phyloP scores from a whole-genome alignment of 2,329 filamentous ascomycete species.

The Teratosphaeria viscida region DNA sequence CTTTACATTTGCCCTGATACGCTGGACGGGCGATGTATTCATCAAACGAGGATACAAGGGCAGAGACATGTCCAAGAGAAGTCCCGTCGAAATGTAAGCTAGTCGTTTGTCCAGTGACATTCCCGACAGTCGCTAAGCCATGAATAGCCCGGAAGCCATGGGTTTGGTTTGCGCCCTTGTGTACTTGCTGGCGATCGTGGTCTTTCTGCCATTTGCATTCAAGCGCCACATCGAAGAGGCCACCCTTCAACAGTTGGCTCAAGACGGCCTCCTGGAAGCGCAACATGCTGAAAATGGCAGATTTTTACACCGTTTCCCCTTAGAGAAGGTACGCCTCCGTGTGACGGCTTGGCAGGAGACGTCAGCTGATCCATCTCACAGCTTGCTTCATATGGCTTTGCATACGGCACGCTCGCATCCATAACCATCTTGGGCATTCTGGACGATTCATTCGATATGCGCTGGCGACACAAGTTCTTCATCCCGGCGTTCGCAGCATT shows the following conservation, averaged over 20 bases:
- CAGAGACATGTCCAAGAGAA: conserved; percentile 72
- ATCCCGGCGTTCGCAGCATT: conserved; percentile 91
- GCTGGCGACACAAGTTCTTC: conserved; percentile 98
- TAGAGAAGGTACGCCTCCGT: conserved; percentile 61
- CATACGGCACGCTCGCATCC: conserved; percentile 82
- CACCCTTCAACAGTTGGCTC: conserved; percentile 85
- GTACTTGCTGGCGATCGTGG: conserved; percentile 77
- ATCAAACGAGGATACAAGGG: conserved; percentile 82
- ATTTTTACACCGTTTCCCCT: conserved; percentile 82
- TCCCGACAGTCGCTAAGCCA: conserved; percentile 9
- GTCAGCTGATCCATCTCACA: conserved; percentile 27
- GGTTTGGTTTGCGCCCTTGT: conserved; percentile 86
- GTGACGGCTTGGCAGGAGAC: not conserved
- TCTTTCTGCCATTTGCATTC: conserved; percentile 94
- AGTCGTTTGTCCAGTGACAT: not conserved
- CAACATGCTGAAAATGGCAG: conserved; percentile 70
- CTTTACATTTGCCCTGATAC: conserved; percentile 72
- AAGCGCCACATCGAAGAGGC: conserved; percentile 96
- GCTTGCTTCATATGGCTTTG: conserved; percentile 90
- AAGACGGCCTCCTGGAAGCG: conserved; percentile 68
- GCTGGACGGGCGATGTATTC: conserved; percentile 87
- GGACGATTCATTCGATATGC: conserved; percentile 94
- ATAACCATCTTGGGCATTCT: conserved; percentile 85
- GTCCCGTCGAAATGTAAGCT: conserved; percentile 62
- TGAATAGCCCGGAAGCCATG: conserved; percentile 76